Base-by-base conservation (phyloP, 176 grass and related monocot species). In the Ampelocalamus luodianensis region DNA sequence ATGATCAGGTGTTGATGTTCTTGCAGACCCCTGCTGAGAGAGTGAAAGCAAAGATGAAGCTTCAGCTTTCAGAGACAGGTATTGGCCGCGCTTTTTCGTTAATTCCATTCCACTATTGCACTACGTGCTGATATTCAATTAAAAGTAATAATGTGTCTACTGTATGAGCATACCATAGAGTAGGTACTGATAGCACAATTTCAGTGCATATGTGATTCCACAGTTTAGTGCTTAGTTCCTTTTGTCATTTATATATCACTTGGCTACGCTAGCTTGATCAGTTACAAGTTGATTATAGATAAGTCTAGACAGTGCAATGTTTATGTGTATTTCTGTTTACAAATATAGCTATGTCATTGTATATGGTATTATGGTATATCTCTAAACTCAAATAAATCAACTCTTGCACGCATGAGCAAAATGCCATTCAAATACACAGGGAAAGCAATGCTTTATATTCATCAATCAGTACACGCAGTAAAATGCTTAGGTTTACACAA, bases 21-120 rank as follows among this genome's bases (percentile, higher is more conserved):
- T 78, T 78, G 77, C 91, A 98, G 96, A 95, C 91, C 14, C 91
- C 96, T 63, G 87, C 93, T 71, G 96, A 98, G 78, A 90, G 72
- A 68, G 96, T 98, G 22, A 98, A 98, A 89, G 96, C 91, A 75
- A 98, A 98, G 86, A 95, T 92, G 93, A 98, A 98, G 76, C 87
- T 93, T 84, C 96, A 98, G 77, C 91, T 98, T 67, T 93, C 93
- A 74, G 91, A 93, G 83, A 95, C 93, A 75, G 89, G 96, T 95
- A 85, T 18, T 71, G 50, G 5, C 16, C 6, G 1, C 8, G 5
- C 6, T 6, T 55, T 20, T 74, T 22, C 24, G 12, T 79, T 84
- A 22, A 17, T 77, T 36, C 27, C 14, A 18, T 50, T 48, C 2
- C 14, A 42, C 40, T 42, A 3, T 20, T 27, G 49, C 18, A 10